phyloP scores from a whole-genome alignment of 345 rosid genomes.

The Gynandropsis gynandra region DNA sequence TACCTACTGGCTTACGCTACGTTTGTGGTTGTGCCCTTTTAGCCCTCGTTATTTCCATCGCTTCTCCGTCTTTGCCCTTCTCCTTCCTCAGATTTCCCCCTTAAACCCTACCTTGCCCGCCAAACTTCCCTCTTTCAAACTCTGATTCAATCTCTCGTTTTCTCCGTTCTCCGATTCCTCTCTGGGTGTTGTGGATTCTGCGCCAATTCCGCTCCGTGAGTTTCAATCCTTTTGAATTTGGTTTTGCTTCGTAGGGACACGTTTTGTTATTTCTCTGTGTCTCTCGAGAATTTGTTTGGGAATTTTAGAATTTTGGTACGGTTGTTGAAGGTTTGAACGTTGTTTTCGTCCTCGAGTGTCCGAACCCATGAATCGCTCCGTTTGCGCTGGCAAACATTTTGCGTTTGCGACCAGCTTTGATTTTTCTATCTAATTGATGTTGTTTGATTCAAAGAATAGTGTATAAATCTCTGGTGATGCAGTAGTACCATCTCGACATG shows the following conservation, averaged over 20 bases:
- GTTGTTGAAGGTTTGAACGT: conserved; percentile 3
- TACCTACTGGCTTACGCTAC: conserved; percentile 10
- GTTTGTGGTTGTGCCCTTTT: conserved; percentile 10
- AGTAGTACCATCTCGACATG: too few relatives aligned
- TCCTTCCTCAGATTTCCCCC: conserved; percentile 20
- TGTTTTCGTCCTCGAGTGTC: neutral
- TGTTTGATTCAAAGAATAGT: too few relatives aligned
- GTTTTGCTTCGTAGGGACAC: conserved; percentile 2
- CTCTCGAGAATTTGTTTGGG: neutral
- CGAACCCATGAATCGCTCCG: too few relatives aligned
- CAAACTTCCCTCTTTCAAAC: conserved; percentile 11
- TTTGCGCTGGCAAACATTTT: too few relatives aligned
- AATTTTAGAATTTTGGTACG: neutral
- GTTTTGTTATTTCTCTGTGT: conserved; percentile 6
- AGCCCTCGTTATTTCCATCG: conserved; percentile 14
- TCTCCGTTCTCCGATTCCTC: neutral
- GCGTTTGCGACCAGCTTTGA: too few relatives aligned
- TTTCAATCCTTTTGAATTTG: conserved; percentile 7
- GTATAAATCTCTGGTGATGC: too few relatives aligned
- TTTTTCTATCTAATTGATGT: too few relatives aligned
- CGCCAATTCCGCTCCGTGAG: conserved; percentile 6
- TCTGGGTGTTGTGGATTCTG: neutral
- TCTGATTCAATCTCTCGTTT: neutral
- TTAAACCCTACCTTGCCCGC: conserved; percentile 26
- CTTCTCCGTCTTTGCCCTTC: conserved; percentile 23